Conservation (phyloP, 2,329 filamentous ascomycete genomes). For the Colletotrichum tofieldiae region DNA sequence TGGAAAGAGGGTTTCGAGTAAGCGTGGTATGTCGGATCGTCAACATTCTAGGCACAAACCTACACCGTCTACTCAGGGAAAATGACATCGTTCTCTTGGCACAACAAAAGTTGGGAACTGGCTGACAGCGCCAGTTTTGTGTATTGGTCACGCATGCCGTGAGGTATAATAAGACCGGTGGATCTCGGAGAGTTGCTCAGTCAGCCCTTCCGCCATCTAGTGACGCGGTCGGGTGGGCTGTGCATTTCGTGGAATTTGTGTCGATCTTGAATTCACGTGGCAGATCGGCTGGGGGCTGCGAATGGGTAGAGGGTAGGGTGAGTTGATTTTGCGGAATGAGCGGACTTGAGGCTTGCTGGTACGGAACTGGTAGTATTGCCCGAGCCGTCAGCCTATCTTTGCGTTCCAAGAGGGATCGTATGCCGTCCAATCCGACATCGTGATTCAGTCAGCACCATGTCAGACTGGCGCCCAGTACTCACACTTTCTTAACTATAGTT, state of each 20-base stretch:
- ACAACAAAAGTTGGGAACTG: neutral
- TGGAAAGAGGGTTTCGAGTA: too few relatives aligned
- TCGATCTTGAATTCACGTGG: slow-evolving; percentile 5
- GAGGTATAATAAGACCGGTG: neutral
- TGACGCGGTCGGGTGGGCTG: slow-evolving; percentile 2
- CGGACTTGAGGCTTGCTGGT: neutral
- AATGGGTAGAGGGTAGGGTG: slow-evolving; percentile 5
- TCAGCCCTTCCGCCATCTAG: slow-evolving; percentile 3
- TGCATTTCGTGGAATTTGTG: neutral
- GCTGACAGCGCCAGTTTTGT: neutral
- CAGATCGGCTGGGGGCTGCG: neutral
- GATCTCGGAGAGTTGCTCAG: slow-evolving; percentile 8
- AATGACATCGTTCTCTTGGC: neutral
- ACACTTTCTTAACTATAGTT: neutral
- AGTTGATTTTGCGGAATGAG: neutral
- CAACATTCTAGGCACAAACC: neutral
- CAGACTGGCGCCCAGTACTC: neutral
- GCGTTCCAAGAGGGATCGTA: neutral
- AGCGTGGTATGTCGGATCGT: neutral
- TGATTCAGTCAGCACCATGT: neutral
- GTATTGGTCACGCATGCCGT: neutral
- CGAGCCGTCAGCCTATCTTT: neutral
- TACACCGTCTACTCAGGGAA: too few relatives aligned
- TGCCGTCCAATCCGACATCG: neutral
- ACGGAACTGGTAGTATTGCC: neutral